phyloP scores from a whole-genome alignment of 2,329 filamentous ascomycete species.

The Trichophyton benhamiae region DNA sequence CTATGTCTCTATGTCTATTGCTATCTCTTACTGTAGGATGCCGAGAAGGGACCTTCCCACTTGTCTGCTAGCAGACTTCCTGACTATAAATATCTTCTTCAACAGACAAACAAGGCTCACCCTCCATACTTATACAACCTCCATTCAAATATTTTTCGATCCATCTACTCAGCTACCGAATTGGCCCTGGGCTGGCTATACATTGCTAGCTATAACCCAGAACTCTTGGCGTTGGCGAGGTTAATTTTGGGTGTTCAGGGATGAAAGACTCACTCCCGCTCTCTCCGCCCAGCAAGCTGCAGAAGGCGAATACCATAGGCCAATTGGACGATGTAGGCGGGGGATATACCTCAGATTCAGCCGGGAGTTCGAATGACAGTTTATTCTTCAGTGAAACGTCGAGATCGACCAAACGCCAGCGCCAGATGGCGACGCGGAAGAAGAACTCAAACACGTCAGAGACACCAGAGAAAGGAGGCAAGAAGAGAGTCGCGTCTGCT shows the following conservation, averaged over 20 bases:
- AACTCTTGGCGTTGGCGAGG: too few species aligned
- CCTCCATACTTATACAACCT: too few species aligned
- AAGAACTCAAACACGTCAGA: background rate
- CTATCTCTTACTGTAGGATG: too few species aligned
- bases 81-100: too few species aligned
- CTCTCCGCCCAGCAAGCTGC: background rate
- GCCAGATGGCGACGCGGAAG: background rate
- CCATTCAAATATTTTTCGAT: too few species aligned
- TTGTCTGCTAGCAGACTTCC: too few species aligned
- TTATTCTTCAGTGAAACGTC: conserved; percentile 1
- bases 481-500: background rate
- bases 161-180: too few species aligned
- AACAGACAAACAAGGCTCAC: too few species aligned
- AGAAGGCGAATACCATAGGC: background rate
- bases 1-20: too few species aligned
- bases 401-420: background rate
- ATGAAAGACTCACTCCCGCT: background rate
- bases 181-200: too few species aligned
- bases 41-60: too few species aligned
- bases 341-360: background rate
- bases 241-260: background rate
- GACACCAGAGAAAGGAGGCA: background rate
- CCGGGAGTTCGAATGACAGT: background rate
- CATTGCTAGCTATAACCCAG: too few species aligned
- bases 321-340: background rate